Evolutionary conservation across 2,329 filamentous ascomycete species (phyloP), one percentile per base, ranked within the genome.

Genomic region (Penicillium sp.): DNA sequence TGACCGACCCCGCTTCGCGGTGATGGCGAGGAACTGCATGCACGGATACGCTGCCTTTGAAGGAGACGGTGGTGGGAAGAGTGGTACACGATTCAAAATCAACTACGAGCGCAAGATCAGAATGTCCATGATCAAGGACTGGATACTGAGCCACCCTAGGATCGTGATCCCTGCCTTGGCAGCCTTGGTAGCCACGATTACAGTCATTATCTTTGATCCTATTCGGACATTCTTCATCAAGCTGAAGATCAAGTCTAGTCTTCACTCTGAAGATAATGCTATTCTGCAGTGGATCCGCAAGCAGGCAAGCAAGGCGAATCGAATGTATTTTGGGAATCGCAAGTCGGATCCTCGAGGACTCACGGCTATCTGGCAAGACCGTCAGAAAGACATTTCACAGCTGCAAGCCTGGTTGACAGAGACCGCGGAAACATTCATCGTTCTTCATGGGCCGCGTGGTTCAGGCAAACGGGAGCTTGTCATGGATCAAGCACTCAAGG

Each of bases 171-270:
- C 93, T 0, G 68, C 86, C 1, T 38, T 95, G 2, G 88, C 87
- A 11, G 91, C 89, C 1, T 68, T 97, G 2, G 62, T 95, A 19
- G 89, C 90, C 0, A 83, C 84, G 21, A 72, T 93, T 33, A 94
- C 90, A 0, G 88, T 96, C 14, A 81, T 87, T 1, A 75, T 97
- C 6, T 97, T 98, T 57, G 93, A 98, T 55, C 93, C 93, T 0
- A 90, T 98, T 42, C 81, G 93, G 30, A 90, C 89, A 0, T 93
- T 94, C 60, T 96, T 94, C 57, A 87, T 97, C 68, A 88, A 88
- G 58, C 77, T 84, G 3, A 89, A 95, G 60, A 83, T 98, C 35
- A 88, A 89, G 20, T 79, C 83, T 32, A 81, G 83, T 0, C 80
- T 93, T 45, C 79, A 86, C 41, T 71, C 93, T 20, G 81, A 80